phyloP scores from a whole-genome alignment of 75 land plant species.

The Cryptomeria japonica region DNA sequence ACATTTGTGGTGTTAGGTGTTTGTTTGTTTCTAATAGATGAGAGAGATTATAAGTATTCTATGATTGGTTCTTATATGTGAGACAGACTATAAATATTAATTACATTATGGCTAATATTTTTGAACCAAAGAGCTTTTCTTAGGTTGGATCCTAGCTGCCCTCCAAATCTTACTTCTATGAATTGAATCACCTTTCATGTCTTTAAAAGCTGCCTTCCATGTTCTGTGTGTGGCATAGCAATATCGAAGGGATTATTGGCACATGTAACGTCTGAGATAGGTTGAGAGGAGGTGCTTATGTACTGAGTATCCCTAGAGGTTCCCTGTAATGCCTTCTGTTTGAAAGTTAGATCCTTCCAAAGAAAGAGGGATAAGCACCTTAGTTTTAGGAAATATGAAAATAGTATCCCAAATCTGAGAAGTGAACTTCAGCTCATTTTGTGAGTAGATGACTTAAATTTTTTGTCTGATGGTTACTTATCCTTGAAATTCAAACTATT shows the following conservation, averaged over 20 bases:
- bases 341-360: neutral
- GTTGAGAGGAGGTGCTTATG: neutral
- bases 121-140: neutral
- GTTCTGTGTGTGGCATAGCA: neutral
- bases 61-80: neutral
- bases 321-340: neutral
- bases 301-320: neutral
- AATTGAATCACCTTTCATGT: neutral
- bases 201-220: neutral
- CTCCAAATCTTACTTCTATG: neutral
- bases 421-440: neutral
- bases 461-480: too few relatives aligned
- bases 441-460: too few relatives aligned
- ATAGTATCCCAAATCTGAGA: neutral
- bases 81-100: neutral
- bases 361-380: neutral
- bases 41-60: neutral
- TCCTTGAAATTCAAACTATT: neutral
- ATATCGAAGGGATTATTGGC: neutral
- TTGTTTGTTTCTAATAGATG: slow-evolving; percentile 1
- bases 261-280: neutral
- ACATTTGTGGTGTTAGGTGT: neutral
- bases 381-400: neutral
- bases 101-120: neutral
- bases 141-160: neutral